Evolutionary conservation across 257 asterid genomes (phyloP).

Genomic region (Leptodermis oblonga): DNA sequence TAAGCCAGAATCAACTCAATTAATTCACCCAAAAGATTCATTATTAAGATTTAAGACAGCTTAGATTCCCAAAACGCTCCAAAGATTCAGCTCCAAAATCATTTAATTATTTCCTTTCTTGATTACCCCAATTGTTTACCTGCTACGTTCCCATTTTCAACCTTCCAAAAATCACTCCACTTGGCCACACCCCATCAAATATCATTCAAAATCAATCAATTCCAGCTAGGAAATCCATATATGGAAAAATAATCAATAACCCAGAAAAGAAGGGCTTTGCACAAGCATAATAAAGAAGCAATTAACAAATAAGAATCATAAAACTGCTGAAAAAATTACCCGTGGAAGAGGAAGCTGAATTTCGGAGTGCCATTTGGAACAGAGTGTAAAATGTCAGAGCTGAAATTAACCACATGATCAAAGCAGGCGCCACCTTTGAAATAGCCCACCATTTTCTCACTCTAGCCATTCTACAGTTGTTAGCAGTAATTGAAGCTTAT

Average conservation of each 20-base stretch:
- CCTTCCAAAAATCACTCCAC: neutral
- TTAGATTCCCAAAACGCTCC: neutral
- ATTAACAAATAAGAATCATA: slow-evolving; percentile 6
- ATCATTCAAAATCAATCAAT: neutral
- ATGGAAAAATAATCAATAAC: neutral
- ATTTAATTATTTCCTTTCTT: neutral
- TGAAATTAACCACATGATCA: slow-evolving; percentile 54
- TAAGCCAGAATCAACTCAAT: neutral
- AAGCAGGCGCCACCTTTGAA: slow-evolving; percentile 29
- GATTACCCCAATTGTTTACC: neutral
- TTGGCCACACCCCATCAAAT: neutral
- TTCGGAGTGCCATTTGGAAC: slow-evolving; percentile 46
- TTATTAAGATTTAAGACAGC: neutral
- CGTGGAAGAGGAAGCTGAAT: slow-evolving; percentile 28
- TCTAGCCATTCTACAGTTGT: slow-evolving; percentile 23
- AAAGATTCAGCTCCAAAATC: neutral
- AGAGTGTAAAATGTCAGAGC: slow-evolving; percentile 45
- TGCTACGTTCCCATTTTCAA: neutral
- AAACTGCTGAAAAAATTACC: slow-evolving; percentile 18
- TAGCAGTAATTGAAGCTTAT: neutral
- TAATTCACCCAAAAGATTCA: neutral
- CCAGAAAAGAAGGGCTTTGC: neutral
- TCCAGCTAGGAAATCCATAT: neutral
- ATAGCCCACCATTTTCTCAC: slow-evolving; percentile 34
- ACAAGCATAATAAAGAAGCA: neutral